These are phyloP conservation scores for Citrus australasica DNA, from an alignment of 345 rosid genomes.

Conservation along the genomic window DNA sequence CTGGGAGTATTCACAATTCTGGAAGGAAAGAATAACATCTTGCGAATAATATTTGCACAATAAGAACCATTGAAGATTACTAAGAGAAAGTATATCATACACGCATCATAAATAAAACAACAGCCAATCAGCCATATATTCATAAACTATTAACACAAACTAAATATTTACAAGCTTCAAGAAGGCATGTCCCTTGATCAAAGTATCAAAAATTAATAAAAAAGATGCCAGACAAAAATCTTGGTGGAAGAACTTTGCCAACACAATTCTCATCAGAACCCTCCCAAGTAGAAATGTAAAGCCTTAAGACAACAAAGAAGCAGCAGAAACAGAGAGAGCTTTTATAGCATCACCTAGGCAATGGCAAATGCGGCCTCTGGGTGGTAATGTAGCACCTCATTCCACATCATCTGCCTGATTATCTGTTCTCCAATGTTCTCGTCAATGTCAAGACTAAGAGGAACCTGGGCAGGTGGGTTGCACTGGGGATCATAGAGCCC, in stretches of 20 bases:
- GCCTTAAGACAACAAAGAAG: slow-evolving; percentile 1
- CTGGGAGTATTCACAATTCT: no score
- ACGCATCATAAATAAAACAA: not conserved
- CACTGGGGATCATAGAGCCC: slow-evolving; percentile 54
- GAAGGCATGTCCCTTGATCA: not conserved
- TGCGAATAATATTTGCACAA: no score
- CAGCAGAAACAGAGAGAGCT: slow-evolving; percentile 3
- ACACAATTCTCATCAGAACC: slow-evolving; percentile 1
- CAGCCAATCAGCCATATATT: not conserved
- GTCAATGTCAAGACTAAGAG: slow-evolving; percentile 58
- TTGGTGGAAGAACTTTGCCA: not conserved
- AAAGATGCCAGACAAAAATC: slow-evolving; percentile 14
- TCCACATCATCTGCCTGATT: slow-evolving; percentile 85
- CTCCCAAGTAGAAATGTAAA: slow-evolving; percentile 4
- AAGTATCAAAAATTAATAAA: slow-evolving; percentile 14
- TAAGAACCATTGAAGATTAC: not conserved
- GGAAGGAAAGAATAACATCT: no score
- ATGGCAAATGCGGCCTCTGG: slow-evolving; percentile 46
- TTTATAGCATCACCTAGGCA: slow-evolving; percentile 12
- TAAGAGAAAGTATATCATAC: not conserved
- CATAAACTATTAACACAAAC: slow-evolving; percentile 1
- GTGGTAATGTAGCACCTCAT: slow-evolving; percentile 72
- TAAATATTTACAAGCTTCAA: slow-evolving; percentile 21
- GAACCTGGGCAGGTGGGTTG: slow-evolving; percentile 71
- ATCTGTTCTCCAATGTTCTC: slow-evolving; percentile 49